Base-by-base conservation (phyloP, 2,329 filamentous ascomycete species). In the Fusarium zealandicum region DNA sequence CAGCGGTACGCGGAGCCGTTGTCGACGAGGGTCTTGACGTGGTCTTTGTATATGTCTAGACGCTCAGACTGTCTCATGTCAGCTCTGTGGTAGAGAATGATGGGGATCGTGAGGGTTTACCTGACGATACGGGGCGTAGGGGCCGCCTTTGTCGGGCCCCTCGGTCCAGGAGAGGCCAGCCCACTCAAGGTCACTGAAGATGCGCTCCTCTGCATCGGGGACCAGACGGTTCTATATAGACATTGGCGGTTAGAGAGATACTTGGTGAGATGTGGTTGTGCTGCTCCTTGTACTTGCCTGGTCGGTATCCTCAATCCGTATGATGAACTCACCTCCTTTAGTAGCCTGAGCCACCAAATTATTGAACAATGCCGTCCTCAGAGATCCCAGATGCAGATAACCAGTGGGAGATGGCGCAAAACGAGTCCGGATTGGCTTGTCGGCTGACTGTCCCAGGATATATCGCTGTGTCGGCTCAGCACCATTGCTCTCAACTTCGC, bases 351-450 rank as follows among this genome's bases (percentile, higher is more conserved):
- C 93, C n/a, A 96, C 81, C 5, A 99, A 78, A 64, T 93, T 97
- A 69, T 96, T 98, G 78, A 92, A 98, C n/a, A 99, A 76, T 0
- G 96, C 96, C 0, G 95, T 99, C 53, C 95, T 83, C 30, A 99
- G 75, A 1, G 93, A 96, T 4, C 95, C 95, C 11, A 99, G 80
- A 74, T 99, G 95, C 18, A 99, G 81, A 67, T 93, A 93, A 1
- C 95, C 95, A 0, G 95, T 99, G 0, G 95, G 95, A 2, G 95
- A 98, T 1, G 95, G 95, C 1, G 96, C 95, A 74, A 99, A 99
- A 39, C 95, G 88, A 14, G 95, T 69, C 25, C 74, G 64, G 40
- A 76, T 73, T 11, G 73, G 73, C 11, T 65, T 51, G 91, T 72
- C 91, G 81, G 54, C 85, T 85, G 63, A 67, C 41, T 75, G 69